Base-by-base conservation (phyloP, 2,329 filamentous ascomycete genomes). In the Aspergillus sp. region DNA sequence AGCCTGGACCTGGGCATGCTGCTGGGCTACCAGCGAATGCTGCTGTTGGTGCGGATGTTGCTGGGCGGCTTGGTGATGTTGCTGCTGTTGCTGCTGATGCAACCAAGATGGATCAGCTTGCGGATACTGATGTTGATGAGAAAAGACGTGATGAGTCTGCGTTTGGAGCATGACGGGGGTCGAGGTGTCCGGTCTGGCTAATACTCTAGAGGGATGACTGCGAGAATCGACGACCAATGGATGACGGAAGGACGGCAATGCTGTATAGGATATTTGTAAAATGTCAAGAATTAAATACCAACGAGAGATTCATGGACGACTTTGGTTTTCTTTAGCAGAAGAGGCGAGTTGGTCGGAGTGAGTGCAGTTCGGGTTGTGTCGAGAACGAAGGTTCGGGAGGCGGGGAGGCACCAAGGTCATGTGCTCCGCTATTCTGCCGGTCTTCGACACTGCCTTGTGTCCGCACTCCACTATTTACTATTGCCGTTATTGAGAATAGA, bases 131-230 rank as follows among this genome's bases (percentile, higher is more conserved):
- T 77, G 75, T 62, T 79, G 76, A 60, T 83, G 79, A 47, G 78
- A 77, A 65, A 81, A 82, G 64, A 81, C 72, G 73, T 83, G 79
- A 66, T 81, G 78, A 66, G 75, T 74, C 68, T 76, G 71, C 63
- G 72, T 67, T 69, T 71, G 68, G 49, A 72, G 67, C 69, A 72
- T 72, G 62, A 57, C 66, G 68, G 60, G 57, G 43, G 43, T 52
- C 58, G 56, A 59, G 54, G 58, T 55, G 56, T 58, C 48, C 17
- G 19, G 37, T 19, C 10, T 48, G 52, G 48, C 47, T 51, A 52
- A 53, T 55, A 48, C 51, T 55, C 47, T 58, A 59, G 57, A 53
- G 53, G 35, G 39, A 48, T 44, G 46, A 49, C 48, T 41, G 49
- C 46, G 49, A 52, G 43, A 46, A 49, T 48, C 53, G 54, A 54